phyloP scores from a whole-genome alignment of 352 stramenopile genomes.

The Pythium phragmitis region DNA sequence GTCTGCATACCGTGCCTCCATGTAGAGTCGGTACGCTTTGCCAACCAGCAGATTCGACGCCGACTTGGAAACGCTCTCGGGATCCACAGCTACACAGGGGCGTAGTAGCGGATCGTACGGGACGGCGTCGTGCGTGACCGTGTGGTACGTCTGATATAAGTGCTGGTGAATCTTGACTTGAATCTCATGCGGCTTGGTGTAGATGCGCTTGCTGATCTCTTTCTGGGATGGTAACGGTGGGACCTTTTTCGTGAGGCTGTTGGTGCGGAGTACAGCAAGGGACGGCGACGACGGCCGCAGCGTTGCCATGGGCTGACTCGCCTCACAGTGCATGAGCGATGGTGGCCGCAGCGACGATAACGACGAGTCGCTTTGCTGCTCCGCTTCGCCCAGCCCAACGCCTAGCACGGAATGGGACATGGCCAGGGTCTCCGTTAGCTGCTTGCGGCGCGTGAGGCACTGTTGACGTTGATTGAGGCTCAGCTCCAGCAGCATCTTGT shows the following conservation, averaged over 20 bases:
- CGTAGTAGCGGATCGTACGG: constrained; percentile 66
- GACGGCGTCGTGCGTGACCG: constrained; percentile 37
- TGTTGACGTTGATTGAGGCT: constrained; percentile 66
- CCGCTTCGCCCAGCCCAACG: constrained; percentile 33
- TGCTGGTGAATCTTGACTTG: constrained; percentile 59
- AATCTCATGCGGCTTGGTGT: constrained; percentile 64
- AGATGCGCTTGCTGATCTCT: constrained; percentile 62
- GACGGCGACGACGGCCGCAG: constrained; percentile 8
- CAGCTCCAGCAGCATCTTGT: constrained; percentile 68
- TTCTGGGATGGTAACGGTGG: constrained; percentile 53
- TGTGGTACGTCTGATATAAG: constrained; percentile 51
- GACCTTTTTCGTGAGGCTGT: constrained; percentile 42
- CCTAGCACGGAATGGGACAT: constrained; percentile 63
- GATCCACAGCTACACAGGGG: constrained; percentile 65
- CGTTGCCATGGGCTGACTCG: constrained; percentile 1
- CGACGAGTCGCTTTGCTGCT: not conserved
- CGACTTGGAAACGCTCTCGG: constrained; percentile 31
- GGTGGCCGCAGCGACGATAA: constrained; percentile 4
- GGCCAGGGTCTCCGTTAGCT: constrained; percentile 38
- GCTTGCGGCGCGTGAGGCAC: constrained; percentile 48
- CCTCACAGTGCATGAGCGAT: constrained; percentile 22
- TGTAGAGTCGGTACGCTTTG: constrained; percentile 59
- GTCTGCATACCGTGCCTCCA: constrained; percentile 58
- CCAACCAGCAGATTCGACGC: constrained; percentile 42
- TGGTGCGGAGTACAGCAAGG: constrained; percentile 8